Evolutionary conservation across 1,139 yeast species (phyloP), one percentile per base, ranked within the genome.

Genomic region (Waltiozyma sp.): DNA sequence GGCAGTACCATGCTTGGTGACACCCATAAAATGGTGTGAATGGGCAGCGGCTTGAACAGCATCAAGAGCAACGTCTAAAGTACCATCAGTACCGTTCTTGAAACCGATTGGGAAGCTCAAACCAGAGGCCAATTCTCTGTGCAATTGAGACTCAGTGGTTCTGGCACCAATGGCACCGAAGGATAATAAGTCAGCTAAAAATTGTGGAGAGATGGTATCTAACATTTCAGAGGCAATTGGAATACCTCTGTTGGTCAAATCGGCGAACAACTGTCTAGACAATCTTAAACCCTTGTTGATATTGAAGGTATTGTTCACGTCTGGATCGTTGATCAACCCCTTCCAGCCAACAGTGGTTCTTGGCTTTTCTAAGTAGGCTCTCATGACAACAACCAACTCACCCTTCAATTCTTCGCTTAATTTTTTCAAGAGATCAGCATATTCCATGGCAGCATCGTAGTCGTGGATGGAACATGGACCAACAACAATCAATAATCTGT

Each of bases 341-440:
- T 91, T 91, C 98, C 98, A 91, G 51, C 98, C 98, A 44, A 91
- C 97, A 28, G 97, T 91, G 50, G 98, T 91, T 70, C 98, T 80
- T 59, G 98, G 98, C 67, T 91, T 91, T 66, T 91, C 98, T 57
- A 91, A 73, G 73, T 91, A 91, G 15, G 97, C 97, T 68, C 97
- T 80, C 97, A 91, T 91, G 53, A 91, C 75, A 48, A 91, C 75
- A 42, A 83, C 81, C 50, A 91, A 70, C 53, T 91, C 97, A 45
- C 72, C 76, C 47, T 75, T 64, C 50, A 85, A 73, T 64, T 85
- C 86, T 41, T 75, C 80, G 39, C 88, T 70, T 49, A 83, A 66
- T 49, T 70, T 70, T 61, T 78, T 73, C 53, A 91, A 72, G 54
- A 84, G 73, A 35, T 63, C 64, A 46, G 94, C 95, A 65, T 91